Percentiles rank a stretch among this genome's conserved stretches.
Evolutionary conservation across 78 protist species (phyloP).

Genomic region (Tieghemostelium lacteum): DNA sequence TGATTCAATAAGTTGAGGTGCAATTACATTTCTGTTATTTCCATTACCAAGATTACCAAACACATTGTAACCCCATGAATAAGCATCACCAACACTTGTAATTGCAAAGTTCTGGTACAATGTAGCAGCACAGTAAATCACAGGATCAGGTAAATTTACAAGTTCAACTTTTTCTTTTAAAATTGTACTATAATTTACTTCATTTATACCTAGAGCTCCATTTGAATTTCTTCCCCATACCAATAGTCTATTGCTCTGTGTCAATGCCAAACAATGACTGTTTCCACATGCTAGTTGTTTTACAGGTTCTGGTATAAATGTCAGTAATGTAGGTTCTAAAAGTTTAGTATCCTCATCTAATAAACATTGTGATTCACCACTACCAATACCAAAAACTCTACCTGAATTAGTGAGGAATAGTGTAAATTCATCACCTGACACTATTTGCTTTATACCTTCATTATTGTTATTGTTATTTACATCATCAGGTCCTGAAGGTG

Average conservation of each 20-base stretch:
- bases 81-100: conserved; percentile 11
- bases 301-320: background rate
- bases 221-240: conserved; percentile 22
- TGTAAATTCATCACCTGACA: conserved; percentile 20
- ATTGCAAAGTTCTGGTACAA: conserved; percentile 2
- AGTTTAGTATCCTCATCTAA: background rate
- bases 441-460: background rate
- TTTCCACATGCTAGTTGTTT: conserved; percentile 25
- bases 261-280: background rate
- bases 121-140: background rate
- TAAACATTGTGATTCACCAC: background rate
- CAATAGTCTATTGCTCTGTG: background rate
- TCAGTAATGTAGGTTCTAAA: background rate
- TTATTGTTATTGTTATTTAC: too few species aligned
- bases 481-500: too few species aligned
- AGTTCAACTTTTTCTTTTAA: background rate
- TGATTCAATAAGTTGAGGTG: conserved; percentile 2
- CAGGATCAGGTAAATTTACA: background rate
- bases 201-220: too few species aligned
- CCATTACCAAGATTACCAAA: conserved; percentile 10
- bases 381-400: conserved; percentile 21
- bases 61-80: conserved; percentile 32
- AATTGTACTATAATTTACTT: background rate
- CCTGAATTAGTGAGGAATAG: conserved; percentile 16
- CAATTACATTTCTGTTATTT: background rate